Conservation (phyloP, 2,329 filamentous ascomycete genomes). For the Ramichloridium luteum region DNA sequence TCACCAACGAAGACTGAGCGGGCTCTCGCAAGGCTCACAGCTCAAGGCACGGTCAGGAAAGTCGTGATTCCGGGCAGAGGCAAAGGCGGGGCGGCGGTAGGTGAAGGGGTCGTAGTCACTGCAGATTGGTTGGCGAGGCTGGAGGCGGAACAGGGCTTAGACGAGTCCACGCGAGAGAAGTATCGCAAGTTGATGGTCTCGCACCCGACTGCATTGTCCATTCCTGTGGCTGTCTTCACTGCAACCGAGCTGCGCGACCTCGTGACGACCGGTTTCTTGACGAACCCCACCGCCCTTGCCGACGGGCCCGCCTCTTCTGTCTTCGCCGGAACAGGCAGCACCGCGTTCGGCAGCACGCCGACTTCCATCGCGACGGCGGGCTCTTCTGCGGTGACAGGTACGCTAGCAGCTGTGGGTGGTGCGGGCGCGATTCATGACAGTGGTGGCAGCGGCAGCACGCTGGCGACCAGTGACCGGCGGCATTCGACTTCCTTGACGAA, state of each 20-base stretch:
- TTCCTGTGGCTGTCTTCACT: slow-evolving; percentile 32
- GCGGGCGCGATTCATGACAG: slow-evolving; percentile 50
- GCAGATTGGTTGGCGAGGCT: slow-evolving; percentile 40
- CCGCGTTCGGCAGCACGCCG: slow-evolving; percentile 15
- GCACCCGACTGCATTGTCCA: slow-evolving; percentile 37
- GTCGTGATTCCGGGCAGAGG: slow-evolving; percentile 52
- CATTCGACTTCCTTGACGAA: slow-evolving; percentile 6
- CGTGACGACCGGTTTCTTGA: slow-evolving; percentile 53
- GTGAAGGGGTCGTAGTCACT: slow-evolving; percentile 52
- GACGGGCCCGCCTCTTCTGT: too few relatives aligned
- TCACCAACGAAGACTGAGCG: slow-evolving; percentile 55
- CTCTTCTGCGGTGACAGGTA: slow-evolving; percentile 54
- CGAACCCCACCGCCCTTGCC: slow-evolving; percentile 36
- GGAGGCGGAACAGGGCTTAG: slow-evolving; percentile 11
- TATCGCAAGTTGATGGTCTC: slow-evolving; percentile 42
- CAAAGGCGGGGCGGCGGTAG: slow-evolving; percentile 43
- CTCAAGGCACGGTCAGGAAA: slow-evolving; percentile 46
- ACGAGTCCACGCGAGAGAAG: slow-evolving; percentile 34
- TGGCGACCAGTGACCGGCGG: slow-evolving; percentile 20
- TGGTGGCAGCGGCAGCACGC: slow-evolving; percentile 41
- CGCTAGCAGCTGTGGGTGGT: slow-evolving; percentile 56
- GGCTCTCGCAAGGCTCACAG: slow-evolving; percentile 50
- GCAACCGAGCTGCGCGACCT: slow-evolving; percentile 43
- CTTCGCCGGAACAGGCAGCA: slow-evolving; percentile 31
- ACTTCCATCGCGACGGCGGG: slow-evolving; percentile 47